Base-by-base conservation (phyloP, 2,329 filamentous ascomycete species). In the Fusarium chlamydosporum region DNA sequence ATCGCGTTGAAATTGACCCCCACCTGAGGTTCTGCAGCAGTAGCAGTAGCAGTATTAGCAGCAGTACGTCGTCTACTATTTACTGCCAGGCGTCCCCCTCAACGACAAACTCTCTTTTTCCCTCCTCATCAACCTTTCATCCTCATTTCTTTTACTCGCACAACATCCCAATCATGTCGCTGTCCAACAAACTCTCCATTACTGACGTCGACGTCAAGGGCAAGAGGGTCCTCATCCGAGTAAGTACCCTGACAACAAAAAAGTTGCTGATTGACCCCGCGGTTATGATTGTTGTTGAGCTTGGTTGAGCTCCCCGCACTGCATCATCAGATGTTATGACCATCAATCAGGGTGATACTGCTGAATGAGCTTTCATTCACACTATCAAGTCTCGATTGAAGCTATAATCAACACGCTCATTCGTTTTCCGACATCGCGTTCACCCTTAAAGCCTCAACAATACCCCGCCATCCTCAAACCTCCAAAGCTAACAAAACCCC, bases 171-270 rank as follows among this genome's bases (percentile, higher is more conserved):
- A 89, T 77, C 65, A 99, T 99, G 96, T 98, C 96, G 90, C 93
- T 99, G 80, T 92, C 94, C 77, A 97, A 90, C 89, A 99, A 99
- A 89, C 92, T 99, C 77, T 92, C 94, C 75, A 97, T 99, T 83
- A 92, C 90, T 73, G 95, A 99, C 79, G 91, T 97, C 78, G 94
- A 99, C 83, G 88, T 99, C 83, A 97, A 97, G 89, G 95, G 88
- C 89, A 99, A 99, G 90, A 90, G 94, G 77, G 96, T 98, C 82
- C 88, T 99, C 77, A 97, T 99, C 81, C 92, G 96, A 79, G 96
- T 97, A 88, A 82, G 92, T 65, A 4, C 23, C 33, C 13, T n/a
- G 16, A 34, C 31, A 12, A 33, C 26, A 13, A 37, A 37, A 50
- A 38, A 50, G 33, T 85, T 65, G 59, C 48, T 74, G 71, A 51